A percentile compares a stretch with the other conserved stretches of the same genome.
Evolutionary conservation across 2,329 filamentous ascomycete genomes (phyloP).

Genomic region (Boeremia exigua): DNA sequence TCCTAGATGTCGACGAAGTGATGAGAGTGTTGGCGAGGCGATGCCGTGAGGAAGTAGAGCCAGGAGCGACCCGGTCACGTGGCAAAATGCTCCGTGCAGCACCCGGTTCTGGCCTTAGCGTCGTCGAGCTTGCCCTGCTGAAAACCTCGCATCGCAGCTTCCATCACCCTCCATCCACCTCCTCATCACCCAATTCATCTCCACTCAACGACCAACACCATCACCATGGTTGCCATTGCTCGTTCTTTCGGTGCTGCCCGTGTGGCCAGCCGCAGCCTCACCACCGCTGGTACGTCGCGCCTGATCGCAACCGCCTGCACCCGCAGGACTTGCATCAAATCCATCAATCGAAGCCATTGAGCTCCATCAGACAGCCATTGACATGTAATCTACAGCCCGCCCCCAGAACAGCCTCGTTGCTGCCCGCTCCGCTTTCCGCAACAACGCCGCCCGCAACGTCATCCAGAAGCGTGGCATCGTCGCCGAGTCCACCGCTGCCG

Average conservation of each 20-base stretch:
- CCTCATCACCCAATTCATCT: slow-evolving; percentile 43
- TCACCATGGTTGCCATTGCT: slow-evolving; percentile 51
- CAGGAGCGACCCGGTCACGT: slow-evolving; percentile 6
- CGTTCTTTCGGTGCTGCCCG: slow-evolving; percentile 50
- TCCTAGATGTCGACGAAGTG: background rate
- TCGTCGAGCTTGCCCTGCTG: slow-evolving; percentile 24
- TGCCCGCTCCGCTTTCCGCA: slow-evolving; percentile 50
- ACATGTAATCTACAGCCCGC: slow-evolving; percentile 41
- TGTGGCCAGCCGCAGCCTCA: slow-evolving; percentile 49
- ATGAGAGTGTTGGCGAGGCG: slow-evolving; percentile 18
- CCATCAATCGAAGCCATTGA: slow-evolving; percentile 33
- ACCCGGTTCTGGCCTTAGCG: slow-evolving; percentile 22
- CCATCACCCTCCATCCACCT: slow-evolving; percentile 19
- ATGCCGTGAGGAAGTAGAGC: slow-evolving; percentile 17
- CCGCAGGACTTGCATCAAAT: slow-evolving; percentile 37
- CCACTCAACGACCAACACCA: slow-evolving; percentile 48
- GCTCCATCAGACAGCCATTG: slow-evolving; percentile 42
- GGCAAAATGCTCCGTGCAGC: slow-evolving; percentile 6
- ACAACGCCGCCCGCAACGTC: slow-evolving; percentile 49
- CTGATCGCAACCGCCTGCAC: slow-evolving; percentile 35
- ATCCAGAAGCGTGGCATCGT: slow-evolving; percentile 52
- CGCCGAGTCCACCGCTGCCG: slow-evolving; percentile 51
- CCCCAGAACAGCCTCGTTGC: slow-evolving; percentile 49
- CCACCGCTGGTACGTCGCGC: slow-evolving; percentile 45
- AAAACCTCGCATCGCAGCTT: slow-evolving; percentile 16